A percentile compares a stretch with the other conserved stretches of the same genome.
Conservation (phyloP, 2,329 filamentous ascomycete genomes). For the Claviceps cyperi region DNA sequence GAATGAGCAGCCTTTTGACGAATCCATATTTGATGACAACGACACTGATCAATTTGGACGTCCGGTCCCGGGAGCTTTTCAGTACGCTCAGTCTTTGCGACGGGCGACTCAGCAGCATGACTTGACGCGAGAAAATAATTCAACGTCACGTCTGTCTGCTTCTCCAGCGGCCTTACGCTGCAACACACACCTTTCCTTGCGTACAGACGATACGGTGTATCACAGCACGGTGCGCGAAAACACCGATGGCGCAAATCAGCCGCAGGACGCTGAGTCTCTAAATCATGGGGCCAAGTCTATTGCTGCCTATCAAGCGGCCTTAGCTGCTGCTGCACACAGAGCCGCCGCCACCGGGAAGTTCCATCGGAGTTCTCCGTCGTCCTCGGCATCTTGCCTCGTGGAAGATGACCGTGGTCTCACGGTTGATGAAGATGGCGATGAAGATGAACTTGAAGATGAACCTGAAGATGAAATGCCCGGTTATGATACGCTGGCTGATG, state of each 20-base stretch:
- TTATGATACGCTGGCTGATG: constrained; percentile 46
- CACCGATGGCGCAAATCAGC: neutral
- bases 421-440: constrained; percentile 5
- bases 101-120: constrained; percentile 16
- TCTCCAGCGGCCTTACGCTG: constrained; percentile 30
- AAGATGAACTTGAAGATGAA: constrained; percentile 4
- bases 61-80: constrained; percentile 44
- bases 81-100: constrained; percentile 33
- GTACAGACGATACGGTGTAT: constrained; percentile 12
- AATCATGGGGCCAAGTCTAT: constrained; percentile 14
- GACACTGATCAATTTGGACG: constrained; percentile 49
- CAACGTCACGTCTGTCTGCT: constrained; percentile 29
- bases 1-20: constrained; percentile 49
- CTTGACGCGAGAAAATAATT: constrained; percentile 31
- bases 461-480: constrained; percentile 24
- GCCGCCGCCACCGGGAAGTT: constrained; percentile 68
- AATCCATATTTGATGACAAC: constrained; percentile 57
- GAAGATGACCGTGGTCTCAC: constrained; percentile 2
- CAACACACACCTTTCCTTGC: constrained; percentile 39
- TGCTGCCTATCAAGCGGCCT: constrained; percentile 66
- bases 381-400: constrained; percentile 9
- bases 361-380: constrained; percentile 38
- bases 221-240: neutral
- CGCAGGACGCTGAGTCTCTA: constrained; percentile 2
- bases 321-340: constrained; percentile 67